A percentile compares a stretch with the other conserved stretches of the same genome.
phyloP scores from a whole-genome alignment of 1,284 basidiomycete genomes.

The Ustilago bromivora region DNA sequence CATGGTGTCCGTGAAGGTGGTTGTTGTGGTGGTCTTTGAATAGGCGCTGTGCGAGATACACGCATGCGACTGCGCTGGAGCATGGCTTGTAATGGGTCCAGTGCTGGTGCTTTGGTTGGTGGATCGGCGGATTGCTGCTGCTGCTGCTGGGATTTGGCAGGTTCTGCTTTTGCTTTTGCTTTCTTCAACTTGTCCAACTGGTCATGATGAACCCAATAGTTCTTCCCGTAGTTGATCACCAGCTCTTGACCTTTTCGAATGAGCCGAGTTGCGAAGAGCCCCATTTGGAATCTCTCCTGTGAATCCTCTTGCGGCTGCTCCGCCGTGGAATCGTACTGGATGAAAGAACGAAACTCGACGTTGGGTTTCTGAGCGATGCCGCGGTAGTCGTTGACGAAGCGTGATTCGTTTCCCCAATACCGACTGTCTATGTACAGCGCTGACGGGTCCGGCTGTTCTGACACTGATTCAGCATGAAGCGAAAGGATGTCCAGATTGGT shows the following conservation, averaged over 20 bases:
- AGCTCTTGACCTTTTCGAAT: conserved; percentile 87
- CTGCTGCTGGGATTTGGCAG: neutral
- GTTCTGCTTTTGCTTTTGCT: neutral
- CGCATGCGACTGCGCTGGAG: conserved; percentile 39
- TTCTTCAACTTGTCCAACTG: conserved; percentile 14
- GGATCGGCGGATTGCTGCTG: neutral
- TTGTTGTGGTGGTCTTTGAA: conserved; percentile 19
- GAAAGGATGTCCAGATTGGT: neutral
- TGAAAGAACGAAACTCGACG: conserved; percentile 54
- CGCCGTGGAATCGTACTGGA: conserved; percentile 7
- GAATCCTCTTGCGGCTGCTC: neutral
- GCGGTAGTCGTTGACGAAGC: conserved; percentile 66
- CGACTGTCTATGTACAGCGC: conserved; percentile 44
- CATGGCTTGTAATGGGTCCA: conserved; percentile 42
- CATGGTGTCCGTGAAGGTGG: conserved; percentile 11
- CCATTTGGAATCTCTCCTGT: conserved; percentile 32
- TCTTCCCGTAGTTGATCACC: conserved; percentile 89
- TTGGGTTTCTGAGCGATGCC: conserved; percentile 56
- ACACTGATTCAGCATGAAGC: neutral
- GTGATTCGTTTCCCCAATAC: conserved; percentile 79
- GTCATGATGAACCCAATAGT: conserved; percentile 77
- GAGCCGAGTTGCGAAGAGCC: conserved; percentile 70
- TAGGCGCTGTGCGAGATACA: conserved; percentile 15
- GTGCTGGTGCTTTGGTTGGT: neutral
- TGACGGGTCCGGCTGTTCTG: conserved; percentile 15